Percentiles rank a stretch among this genome's conserved stretches.
Conservation (phyloP, 2,329 filamentous ascomycete species). For the Talaromyces rugulosus region DNA sequence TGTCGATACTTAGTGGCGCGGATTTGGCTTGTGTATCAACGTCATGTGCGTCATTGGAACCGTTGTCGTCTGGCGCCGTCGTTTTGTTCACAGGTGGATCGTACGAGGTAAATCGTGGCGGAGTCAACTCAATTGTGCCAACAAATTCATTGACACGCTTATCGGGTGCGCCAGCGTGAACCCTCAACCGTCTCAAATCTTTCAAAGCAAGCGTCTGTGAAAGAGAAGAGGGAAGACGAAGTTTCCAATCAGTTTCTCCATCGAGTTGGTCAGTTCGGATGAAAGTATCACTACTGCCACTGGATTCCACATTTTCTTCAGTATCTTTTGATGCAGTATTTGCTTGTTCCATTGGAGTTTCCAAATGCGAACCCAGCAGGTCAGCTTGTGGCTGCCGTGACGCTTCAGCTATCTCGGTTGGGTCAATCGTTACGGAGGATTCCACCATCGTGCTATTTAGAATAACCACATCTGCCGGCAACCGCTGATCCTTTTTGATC, state of each 20-base stretch:
- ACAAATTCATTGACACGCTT: conserved; percentile 92
- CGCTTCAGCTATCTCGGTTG: conserved; percentile 21
- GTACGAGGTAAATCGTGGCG: conserved; percentile 47
- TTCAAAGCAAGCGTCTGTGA: conserved; percentile 72
- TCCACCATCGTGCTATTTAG: conserved; percentile 73
- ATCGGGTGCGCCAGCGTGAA: conserved; percentile 86
- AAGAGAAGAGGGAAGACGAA: conserved; percentile 79
- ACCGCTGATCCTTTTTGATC: conserved; percentile 82
- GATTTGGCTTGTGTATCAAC: conserved; percentile 45
- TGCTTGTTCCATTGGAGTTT: conserved; percentile 14
- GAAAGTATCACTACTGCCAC: conserved; percentile 74
- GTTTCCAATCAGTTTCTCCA: conserved; percentile 97
- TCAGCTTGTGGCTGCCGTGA: conserved; percentile 25
- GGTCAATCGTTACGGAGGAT: conserved; percentile 19
- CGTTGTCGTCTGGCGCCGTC: conserved; percentile 14
- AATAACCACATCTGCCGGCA: conserved; percentile 92
- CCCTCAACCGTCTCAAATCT: conserved; percentile 62
- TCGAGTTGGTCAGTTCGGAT: conserved; percentile 97
- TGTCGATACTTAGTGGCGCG: conserved; percentile 82
- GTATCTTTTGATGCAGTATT: conserved; percentile 14
- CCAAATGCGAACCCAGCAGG: conserved; percentile 22
- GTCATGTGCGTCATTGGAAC: conserved; percentile 17
- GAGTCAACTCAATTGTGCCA: conserved; percentile 75
- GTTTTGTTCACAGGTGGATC: conserved; percentile 40
- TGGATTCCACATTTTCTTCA: conserved; percentile 29